Evolutionary conservation across 1,284 basidiomycete species (phyloP), one percentile per base, ranked within the genome.

Genomic region (Sporisorium scitamineum): DNA sequence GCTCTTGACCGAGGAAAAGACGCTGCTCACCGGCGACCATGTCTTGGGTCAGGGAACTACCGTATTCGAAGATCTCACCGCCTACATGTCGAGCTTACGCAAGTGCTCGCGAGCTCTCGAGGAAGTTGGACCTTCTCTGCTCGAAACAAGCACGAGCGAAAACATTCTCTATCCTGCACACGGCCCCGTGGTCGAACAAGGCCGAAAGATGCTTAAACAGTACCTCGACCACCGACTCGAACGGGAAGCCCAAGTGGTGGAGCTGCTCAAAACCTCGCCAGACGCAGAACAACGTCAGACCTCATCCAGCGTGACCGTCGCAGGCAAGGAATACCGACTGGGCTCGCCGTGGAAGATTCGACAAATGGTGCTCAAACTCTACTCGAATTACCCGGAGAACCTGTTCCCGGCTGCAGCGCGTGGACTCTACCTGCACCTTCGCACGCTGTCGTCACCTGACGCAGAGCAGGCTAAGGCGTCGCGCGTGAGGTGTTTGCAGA

Each of bases 1-100:
- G 7, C 41, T 83, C n/a, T 58, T 83, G 18, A 48, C 64, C 34
- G 74, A 82, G 51, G 45, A 88, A 91, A 90, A 1, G 88, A 95
- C 26, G 93, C 69, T 85, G 27, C 63, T 96, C 86, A 95, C 94
- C 0, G 94, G 92, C 1, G 96, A 98, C 86, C 93, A 92, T 7
- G 91, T 98, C 6, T 89, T 98, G 24, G 95, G 96, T 0, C 90
- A 94, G 74, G 94, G 95, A 2, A 95, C 94, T 0, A 90, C 94
- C 1, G 91, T 96, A 3, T 97, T 98, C 82, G 92, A 93, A 78
- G 93, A 97, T 81, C 89, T 97, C 8, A 88, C 88, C 0, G 83
- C 89, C 1, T 97, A 97, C 82, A 87, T 96, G 58, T 73, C 87
- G 5, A 91, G 90, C 68, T 88, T 96, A n/a, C 88, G 89, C 57